Evolutionary conservation across 108 stramenopile species (phyloP).

Genomic region (Schizochytrium sp.): DNA sequence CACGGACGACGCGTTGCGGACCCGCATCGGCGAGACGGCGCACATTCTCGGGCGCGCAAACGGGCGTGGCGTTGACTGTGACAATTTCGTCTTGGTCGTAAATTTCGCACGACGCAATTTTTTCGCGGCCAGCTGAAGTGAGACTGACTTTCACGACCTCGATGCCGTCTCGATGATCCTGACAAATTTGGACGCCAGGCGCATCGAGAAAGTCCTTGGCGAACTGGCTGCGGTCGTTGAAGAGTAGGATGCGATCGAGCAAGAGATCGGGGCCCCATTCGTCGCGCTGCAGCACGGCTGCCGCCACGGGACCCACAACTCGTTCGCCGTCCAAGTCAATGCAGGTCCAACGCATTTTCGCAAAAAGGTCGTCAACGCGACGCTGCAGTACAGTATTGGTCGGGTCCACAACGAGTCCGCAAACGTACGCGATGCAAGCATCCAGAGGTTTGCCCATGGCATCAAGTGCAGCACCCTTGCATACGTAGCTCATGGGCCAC

Average conservation of each 20-base stretch:
- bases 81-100: not conserved
- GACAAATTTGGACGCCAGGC: not conserved
- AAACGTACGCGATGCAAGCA: not conserved
- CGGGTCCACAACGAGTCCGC: slow-evolving; percentile 8
- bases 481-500: slow-evolving; percentile 8
- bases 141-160: not conserved
- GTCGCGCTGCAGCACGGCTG: not conserved
- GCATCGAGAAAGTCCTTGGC: not conserved
- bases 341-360: not conserved
- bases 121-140: not conserved
- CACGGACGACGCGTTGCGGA: not conserved
- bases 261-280: slow-evolving; percentile 1
- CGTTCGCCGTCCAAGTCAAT: not conserved
- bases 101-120: not conserved
- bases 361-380: not conserved
- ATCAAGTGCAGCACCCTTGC: not conserved
- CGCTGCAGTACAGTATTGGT: not conserved
- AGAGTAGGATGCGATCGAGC: not conserved
- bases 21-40: not conserved
- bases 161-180: not conserved
- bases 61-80: not conserved
- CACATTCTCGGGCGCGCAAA: not conserved
- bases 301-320: not conserved
- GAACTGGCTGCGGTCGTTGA: not conserved
- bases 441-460: not conserved